Percentiles rank a stretch among this genome's conserved stretches.
phyloP scores from a whole-genome alignment of 179 eudicot genomes.

The Pouteria campechiana region DNA sequence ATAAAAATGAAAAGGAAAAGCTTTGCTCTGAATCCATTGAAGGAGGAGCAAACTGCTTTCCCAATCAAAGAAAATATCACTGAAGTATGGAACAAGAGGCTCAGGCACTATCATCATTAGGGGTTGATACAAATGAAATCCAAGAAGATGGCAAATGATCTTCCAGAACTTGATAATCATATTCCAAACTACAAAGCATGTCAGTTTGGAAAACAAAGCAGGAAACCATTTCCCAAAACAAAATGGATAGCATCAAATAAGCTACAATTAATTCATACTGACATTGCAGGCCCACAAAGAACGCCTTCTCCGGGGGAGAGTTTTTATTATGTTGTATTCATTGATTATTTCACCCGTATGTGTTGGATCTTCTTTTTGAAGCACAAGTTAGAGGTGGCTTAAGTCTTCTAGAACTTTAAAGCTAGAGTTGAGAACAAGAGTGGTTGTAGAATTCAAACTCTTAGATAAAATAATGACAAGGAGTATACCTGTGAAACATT shows the following conservation, averaged over 20 bases:
- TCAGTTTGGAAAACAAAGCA: slow-evolving; percentile 6
- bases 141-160: background rate
- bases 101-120: background rate
- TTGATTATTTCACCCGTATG: too few species aligned
- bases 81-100: background rate
- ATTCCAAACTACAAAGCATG: background rate
- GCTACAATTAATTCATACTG: too few species aligned
- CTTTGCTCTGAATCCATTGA: background rate
- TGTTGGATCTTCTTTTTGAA: too few species aligned
- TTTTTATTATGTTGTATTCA: too few species aligned
- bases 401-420: background rate
- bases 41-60: slow-evolving; percentile 1
- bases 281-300: too few species aligned
- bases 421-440: background rate
- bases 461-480: background rate
- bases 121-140: background rate
- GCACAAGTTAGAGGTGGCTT: background rate
- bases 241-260: too few species aligned
- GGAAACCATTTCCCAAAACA: slow-evolving; percentile 1
- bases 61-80: background rate
- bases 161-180: background rate
- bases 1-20: background rate
- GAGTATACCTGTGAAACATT: background rate
- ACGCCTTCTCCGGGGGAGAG: too few species aligned
- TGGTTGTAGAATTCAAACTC: background rate